Evolutionary conservation across 2,329 filamentous ascomycete genomes (phyloP).

Genomic region (Alternaria burnsii): DNA sequence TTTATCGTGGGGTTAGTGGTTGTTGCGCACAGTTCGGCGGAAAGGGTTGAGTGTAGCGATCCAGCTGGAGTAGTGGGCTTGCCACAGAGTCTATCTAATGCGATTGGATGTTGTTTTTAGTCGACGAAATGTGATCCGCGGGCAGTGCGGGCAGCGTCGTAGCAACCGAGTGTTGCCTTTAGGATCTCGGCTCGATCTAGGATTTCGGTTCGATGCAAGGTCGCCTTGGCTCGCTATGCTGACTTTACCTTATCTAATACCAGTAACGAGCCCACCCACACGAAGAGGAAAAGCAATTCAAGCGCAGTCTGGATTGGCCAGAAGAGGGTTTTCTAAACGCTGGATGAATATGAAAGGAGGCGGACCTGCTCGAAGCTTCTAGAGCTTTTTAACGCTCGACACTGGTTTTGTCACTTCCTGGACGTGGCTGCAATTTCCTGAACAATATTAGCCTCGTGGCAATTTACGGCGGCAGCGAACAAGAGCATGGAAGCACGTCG

Average conservation of each 20-base stretch:
- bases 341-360: not conserved
- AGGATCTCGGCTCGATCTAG: slow-evolving; percentile 8
- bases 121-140: not conserved
- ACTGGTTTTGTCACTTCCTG: not conserved
- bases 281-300: not conserved
- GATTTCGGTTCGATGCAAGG: slow-evolving; percentile 11
- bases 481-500: not conserved
- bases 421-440: not conserved
- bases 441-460: not conserved
- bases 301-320: slow-evolving; percentile 4
- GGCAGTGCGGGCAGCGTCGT: not conserved
- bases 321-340: not conserved
- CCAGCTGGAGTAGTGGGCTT: slow-evolving; percentile 9
- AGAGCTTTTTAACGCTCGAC: not conserved
- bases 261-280: slow-evolving; percentile 10
- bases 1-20: slow-evolving; percentile 11
- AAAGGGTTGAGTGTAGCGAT: slow-evolving; percentile 14
- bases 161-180: slow-evolving; percentile 1
- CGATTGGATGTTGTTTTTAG: slow-evolving; percentile 3
- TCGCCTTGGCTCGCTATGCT: slow-evolving; percentile 15
- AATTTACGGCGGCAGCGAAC: not conserved
- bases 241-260: slow-evolving; percentile 22
- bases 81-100: slow-evolving; percentile 1
- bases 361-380: not conserved
- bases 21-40: slow-evolving; percentile 5